phyloP scores from a whole-genome alignment of 2,329 filamentous ascomycete species.

The Monosporascus ibericus region DNA sequence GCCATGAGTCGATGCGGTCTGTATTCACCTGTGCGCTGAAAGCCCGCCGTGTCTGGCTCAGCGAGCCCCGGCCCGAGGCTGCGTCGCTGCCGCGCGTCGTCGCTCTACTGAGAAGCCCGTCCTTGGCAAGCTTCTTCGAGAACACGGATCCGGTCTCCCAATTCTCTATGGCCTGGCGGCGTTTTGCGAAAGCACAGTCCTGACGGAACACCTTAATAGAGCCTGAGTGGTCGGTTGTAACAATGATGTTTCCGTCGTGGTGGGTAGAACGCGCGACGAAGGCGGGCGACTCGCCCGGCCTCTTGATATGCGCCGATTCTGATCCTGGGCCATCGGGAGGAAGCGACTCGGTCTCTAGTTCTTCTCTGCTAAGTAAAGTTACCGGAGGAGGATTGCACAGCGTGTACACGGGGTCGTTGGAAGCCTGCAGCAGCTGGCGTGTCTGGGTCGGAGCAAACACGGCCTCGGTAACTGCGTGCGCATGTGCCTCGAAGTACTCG shows the following conservation, averaged over 20 bases:
- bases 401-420: conserved; percentile 90
- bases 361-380: conserved; percentile 68
- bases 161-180: conserved; percentile 54
- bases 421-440: conserved; percentile 68
- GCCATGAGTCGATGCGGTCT: conserved; percentile 85
- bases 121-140: conserved; percentile 59
- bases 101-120: conserved; percentile 52
- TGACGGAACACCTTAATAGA: conserved; percentile 92
- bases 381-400: conserved; percentile 93
- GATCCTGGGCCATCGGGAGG: conserved; percentile 27
- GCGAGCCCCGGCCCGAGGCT: conserved; percentile 49
- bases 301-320: conserved; percentile 26
- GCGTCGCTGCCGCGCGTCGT: conserved; percentile 39
- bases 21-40: conserved; percentile 33
- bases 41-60: conserved; percentile 32
- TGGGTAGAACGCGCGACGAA: conserved; percentile 75
- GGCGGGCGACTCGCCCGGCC: conserved; percentile 64
- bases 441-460: conserved; percentile 77
- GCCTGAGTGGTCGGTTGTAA: conserved; percentile 83
- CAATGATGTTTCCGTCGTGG: conserved; percentile 77
- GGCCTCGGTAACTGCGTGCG: conserved; percentile 82
- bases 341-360: conserved; percentile 41
- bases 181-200: conserved; percentile 81
- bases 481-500: conserved; percentile 88
- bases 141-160: conserved; percentile 77